phyloP scores from a whole-genome alignment of 306 rosid genomes.

The Ziziphus jujuba region DNA sequence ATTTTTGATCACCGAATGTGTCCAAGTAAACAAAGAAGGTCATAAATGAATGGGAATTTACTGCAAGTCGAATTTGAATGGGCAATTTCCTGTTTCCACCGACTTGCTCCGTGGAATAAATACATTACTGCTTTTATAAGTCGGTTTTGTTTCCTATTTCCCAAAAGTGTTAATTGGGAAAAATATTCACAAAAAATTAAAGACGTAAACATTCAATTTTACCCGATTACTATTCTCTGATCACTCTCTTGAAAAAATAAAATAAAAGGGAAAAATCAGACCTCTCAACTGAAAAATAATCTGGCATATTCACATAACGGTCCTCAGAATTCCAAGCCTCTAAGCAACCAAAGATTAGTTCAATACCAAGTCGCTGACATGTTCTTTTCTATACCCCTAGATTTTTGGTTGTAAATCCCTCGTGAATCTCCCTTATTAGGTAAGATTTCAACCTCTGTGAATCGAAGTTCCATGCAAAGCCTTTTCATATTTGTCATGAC shows the following conservation, averaged over 20 bases:
- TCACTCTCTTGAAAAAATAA: neutral
- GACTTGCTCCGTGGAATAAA: neutral
- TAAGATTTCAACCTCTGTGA: constrained; percentile 59
- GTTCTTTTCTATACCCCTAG: constrained; percentile 62
- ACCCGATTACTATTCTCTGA: no score
- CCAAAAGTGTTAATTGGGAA: neutral
- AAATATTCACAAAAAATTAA: neutral
- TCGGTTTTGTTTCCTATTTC: neutral
- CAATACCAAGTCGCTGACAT: constrained; percentile 61
- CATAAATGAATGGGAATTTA: no score
- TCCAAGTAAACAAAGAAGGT: no score
- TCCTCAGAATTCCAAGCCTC: constrained; percentile 46
- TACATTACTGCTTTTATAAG: neutral
- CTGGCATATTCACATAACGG: constrained; percentile 37
- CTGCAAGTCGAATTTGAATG: neutral
- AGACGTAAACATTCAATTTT: constrained; percentile 56
- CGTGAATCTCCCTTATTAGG: constrained; percentile 44
- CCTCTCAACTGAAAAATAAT: constrained; percentile 36
- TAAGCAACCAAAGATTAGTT: constrained; percentile 58
- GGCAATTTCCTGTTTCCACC: neutral
- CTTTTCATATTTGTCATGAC: constrained; percentile 4
- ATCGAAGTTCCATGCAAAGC: constrained; percentile 40
- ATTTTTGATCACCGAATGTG: no score
- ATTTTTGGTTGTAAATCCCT: constrained; percentile 25
- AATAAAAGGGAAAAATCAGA: constrained; percentile 10